Conservation (phyloP, 1,284 basidiomycete genomes). For the Boletus subluridellus region DNA sequence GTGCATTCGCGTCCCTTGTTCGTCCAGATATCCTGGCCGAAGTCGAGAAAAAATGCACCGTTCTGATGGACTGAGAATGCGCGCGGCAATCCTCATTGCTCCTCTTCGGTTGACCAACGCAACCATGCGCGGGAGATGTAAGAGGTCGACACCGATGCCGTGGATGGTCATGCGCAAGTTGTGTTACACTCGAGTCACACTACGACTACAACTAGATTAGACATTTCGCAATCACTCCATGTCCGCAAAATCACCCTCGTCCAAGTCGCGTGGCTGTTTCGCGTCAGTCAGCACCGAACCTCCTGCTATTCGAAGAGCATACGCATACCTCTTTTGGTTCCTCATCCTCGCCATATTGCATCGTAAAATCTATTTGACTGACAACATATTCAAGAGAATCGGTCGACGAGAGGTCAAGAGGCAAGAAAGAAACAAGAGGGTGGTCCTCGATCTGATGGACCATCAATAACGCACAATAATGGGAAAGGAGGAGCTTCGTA, state of each 20-base stretch:
- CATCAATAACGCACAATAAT: conserved; percentile 8
- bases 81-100: conserved; percentile 47
- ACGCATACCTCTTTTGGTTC: conserved; percentile 79
- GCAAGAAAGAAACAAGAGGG: conserved; percentile 95
- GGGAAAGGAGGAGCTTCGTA: conserved; percentile 41
- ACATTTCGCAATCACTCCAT: conserved; percentile 46
- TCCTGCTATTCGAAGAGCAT: conserved; percentile 20
- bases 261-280: conserved; percentile 75
- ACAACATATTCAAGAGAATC: conserved; percentile 89
- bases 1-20: not conserved
- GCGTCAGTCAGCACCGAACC: conserved; percentile 1
- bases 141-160: conserved; percentile 77
- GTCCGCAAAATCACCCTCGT: conserved; percentile 81
- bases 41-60: conserved; percentile 42
- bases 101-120: conserved; percentile 54
- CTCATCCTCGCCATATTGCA: conserved; percentile 95
- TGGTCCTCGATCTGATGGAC: conserved; percentile 89
- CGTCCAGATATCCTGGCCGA: conserved; percentile 22
- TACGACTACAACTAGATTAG: conserved; percentile 4
- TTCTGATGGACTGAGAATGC: conserved; percentile 64
- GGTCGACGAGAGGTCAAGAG: conserved; percentile 86
- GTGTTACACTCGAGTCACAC: not conserved
- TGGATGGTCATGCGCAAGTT: conserved; percentile 52
- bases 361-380: conserved; percentile 94
- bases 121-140: conserved; percentile 65